These are phyloP conservation scores for Gomphus bonarii DNA, from an alignment of 1,284 basidiomycete species.

Conservation along the genomic window DNA sequence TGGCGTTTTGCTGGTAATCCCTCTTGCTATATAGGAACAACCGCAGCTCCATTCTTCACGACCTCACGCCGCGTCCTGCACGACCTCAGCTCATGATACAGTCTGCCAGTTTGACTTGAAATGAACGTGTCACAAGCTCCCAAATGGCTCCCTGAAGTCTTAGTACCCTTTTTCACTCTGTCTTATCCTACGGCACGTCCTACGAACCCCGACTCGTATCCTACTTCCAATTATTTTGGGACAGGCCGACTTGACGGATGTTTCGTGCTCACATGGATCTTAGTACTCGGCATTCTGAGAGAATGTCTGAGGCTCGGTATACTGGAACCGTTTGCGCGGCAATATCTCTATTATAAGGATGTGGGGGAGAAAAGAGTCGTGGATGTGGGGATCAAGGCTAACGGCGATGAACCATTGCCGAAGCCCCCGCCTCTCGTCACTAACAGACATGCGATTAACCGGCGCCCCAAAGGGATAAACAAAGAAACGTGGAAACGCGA, in stretches of 20 bases:
- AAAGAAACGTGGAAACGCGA: slow-evolving; percentile 28
- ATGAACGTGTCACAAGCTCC: slow-evolving; percentile 29
- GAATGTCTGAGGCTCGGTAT: slow-evolving; percentile 63
- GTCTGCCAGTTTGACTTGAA: not conserved
- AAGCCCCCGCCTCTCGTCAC: slow-evolving; percentile 26
- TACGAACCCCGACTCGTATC: slow-evolving; percentile 55
- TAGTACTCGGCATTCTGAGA: slow-evolving; percentile 69
- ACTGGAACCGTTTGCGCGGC: slow-evolving; percentile 69
- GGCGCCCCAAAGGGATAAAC: slow-evolving; percentile 22
- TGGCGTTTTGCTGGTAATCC: not conserved
- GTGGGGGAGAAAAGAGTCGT: slow-evolving; percentile 18
- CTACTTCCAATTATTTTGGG: slow-evolving; percentile 51
- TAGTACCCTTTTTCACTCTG: slow-evolving; percentile 62
- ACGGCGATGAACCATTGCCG: not conserved
- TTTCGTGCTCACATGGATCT: slow-evolving; percentile 63
- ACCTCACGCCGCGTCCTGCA: not conserved
- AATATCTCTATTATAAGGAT: slow-evolving; percentile 50
- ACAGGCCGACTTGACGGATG: slow-evolving; percentile 65
- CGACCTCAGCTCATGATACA: slow-evolving; percentile 1
- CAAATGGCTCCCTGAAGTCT: slow-evolving; percentile 37
- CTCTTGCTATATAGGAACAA: not conserved
- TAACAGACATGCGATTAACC: slow-evolving; percentile 25
- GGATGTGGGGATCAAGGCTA: slow-evolving; percentile 19
- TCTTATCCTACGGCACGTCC: slow-evolving; percentile 60
- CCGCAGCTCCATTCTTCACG: not conserved